A percentile compares a stretch with the other conserved stretches of the same genome.
phyloP scores from a whole-genome alignment of 305 asterid species.

The Coffea humblotiana region DNA sequence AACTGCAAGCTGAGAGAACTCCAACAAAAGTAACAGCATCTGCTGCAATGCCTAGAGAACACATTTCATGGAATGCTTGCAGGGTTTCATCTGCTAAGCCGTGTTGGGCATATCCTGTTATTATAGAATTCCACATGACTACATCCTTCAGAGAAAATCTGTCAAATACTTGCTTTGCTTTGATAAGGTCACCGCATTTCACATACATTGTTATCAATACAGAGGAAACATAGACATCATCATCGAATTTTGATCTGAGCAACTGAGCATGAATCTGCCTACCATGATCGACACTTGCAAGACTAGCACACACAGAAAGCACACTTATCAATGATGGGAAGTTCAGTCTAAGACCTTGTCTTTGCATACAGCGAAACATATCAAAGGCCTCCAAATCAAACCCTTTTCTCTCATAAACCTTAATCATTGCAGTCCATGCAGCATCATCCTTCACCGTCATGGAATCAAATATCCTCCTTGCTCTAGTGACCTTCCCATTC shows the following conservation, averaged over 20 bases:
- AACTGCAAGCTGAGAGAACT: conserved; percentile 71
- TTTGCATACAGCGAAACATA: conserved; percentile 55
- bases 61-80: conserved; percentile 45
- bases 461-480: conserved; percentile 52
- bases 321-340: conserved; percentile 57
- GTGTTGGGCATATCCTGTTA: conserved; percentile 67
- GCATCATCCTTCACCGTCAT: conserved; percentile 56
- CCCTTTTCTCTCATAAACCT: conserved; percentile 58
- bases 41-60: conserved; percentile 36
- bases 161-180: conserved; percentile 53
- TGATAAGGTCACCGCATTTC: conserved; percentile 61
- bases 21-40: conserved; percentile 58
- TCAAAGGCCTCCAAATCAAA: conserved; percentile 56
- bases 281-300: conserved; percentile 61
- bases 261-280: conserved; percentile 59
- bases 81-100: conserved; percentile 56
- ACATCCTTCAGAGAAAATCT: conserved; percentile 44
- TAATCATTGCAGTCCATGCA: conserved; percentile 66
- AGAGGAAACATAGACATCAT: conserved; percentile 51
- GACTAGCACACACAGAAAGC: conserved; percentile 65
- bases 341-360: conserved; percentile 45
- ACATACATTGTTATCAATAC: conserved; percentile 63
- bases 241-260: conserved; percentile 44
- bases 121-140: conserved; percentile 71
- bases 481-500: conserved; percentile 47